Percentiles rank a stretch among this genome's conserved stretches.
Conservation (phyloP, 345 rosid species). For the Acer yangbiense region DNA sequence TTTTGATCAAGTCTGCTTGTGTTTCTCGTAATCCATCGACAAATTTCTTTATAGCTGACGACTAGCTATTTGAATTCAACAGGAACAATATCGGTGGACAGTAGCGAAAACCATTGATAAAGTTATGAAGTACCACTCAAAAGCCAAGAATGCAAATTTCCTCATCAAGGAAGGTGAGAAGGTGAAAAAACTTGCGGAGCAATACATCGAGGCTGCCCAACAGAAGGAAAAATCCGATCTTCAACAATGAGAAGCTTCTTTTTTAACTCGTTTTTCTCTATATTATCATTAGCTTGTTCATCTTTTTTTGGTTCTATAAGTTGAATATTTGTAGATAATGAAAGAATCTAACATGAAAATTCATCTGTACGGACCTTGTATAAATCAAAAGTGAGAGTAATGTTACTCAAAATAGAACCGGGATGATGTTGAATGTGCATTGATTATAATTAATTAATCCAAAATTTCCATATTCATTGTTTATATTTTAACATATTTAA, state of each 20-base stretch:
- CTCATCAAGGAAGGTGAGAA: constrained; percentile 96
- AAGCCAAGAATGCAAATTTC: constrained; percentile 84
- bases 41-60: constrained; percentile 17
- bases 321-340: not conserved
- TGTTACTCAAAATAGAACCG: not conserved
- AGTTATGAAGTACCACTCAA: constrained; percentile 87
- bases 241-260: constrained; percentile 2
- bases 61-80: not conserved
- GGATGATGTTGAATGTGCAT: no score
- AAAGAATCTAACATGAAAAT: not conserved
- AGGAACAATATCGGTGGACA: constrained; percentile 97
- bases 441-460: no score
- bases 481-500: no score
- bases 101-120: constrained; percentile 82
- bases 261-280: not conserved
- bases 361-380: not conserved
- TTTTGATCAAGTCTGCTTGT: not conserved
- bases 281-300: not conserved
- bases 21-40: not conserved
- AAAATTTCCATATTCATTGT: no score
- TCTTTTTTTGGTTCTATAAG: not conserved
- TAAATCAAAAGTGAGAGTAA: not conserved
- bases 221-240: constrained; percentile 51
- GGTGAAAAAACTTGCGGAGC: constrained; percentile 95
- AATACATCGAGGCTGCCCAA: constrained; percentile 80